These are phyloP conservation scores for Fragilaria radians DNA, from an alignment of 108 stramenopile species.

Conservation along the genomic window DNA sequence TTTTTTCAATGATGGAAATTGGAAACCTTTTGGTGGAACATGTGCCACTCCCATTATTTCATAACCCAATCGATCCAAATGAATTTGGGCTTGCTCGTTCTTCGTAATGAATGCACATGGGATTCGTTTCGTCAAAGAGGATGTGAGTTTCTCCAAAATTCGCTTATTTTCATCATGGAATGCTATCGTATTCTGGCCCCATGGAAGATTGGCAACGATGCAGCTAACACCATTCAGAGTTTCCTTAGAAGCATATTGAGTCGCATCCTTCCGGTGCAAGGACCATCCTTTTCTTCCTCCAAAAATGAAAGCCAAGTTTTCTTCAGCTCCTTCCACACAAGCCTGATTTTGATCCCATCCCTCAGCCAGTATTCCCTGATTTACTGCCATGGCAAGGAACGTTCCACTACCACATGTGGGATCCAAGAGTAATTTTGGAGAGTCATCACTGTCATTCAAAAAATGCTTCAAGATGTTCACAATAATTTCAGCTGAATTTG, in stretches of 20 bases:
- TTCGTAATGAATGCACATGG: constrained; percentile 29
- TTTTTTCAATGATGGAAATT: constrained; percentile 20
- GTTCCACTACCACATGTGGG: constrained; percentile 65
- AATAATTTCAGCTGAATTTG: constrained; percentile 34
- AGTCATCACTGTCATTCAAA: constrained; percentile 18
- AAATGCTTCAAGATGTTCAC: constrained; percentile 41
- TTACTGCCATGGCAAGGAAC: constrained; percentile 48
- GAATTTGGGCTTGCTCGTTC: neutral
- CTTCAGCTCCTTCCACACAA: constrained; percentile 35
- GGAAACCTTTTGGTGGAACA: constrained; percentile 23
- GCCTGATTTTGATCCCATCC: constrained; percentile 52
- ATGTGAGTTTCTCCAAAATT: constrained; percentile 13
- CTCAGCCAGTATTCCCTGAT: constrained; percentile 24
- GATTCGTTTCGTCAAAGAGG: constrained; percentile 3
- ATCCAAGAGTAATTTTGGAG: constrained; percentile 34
- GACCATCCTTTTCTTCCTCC: constrained; percentile 2
- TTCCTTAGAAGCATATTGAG: constrained; percentile 3
- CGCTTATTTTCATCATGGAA: constrained; percentile 16
- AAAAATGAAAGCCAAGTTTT: constrained; percentile 41
- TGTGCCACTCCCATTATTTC: constrained; percentile 16
- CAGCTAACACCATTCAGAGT: constrained; percentile 27
- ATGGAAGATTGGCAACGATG: constrained; percentile 59
- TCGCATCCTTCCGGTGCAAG: neutral
- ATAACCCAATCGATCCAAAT: constrained; percentile 12
- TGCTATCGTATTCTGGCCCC: constrained; percentile 35